A percentile compares a stretch with the other conserved stretches of the same genome.
Conservation (phyloP, 257 asterid species). For the Gentiana dahurica region DNA sequence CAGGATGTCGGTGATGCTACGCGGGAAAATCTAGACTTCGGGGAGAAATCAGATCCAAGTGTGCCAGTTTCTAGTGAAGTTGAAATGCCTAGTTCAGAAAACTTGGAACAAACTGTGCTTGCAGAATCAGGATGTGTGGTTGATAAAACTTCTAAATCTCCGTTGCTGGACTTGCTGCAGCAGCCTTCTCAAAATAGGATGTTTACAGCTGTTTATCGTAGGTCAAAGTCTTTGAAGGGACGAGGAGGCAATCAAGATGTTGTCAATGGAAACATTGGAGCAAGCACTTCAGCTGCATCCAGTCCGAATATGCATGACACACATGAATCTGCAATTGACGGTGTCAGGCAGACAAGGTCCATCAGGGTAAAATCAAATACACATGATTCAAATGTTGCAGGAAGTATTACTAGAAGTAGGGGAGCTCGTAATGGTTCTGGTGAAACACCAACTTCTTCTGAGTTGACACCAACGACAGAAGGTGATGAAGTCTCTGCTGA, state of each 20-base stretch:
- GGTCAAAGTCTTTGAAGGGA: conserved; percentile 51
- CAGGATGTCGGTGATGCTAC: conserved; percentile 17
- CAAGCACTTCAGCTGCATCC: conserved; percentile 51
- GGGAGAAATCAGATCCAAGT: conserved; percentile 22
- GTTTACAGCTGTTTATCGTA: conserved; percentile 71
- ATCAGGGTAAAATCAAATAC: conserved; percentile 43
- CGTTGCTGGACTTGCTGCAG: conserved; percentile 36
- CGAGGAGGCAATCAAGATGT: conserved; percentile 39
- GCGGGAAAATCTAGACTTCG: conserved; percentile 17
- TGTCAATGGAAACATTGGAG: conserved; percentile 31
- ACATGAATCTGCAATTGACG: conserved; percentile 36
- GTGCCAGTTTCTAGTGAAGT: conserved; percentile 18
- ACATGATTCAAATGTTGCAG: conserved; percentile 31
- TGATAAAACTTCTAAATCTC: conserved; percentile 33
- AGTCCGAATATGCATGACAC: conserved; percentile 31
- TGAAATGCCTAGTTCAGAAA: conserved; percentile 19
- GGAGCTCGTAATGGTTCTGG: conserved; percentile 38
- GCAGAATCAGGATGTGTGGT: conserved; percentile 24
- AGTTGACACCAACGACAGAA: conserved; percentile 36
- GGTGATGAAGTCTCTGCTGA: conserved; percentile 42
- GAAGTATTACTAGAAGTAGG: conserved; percentile 24
- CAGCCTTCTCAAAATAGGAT: conserved; percentile 51
- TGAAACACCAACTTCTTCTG: conserved; percentile 34
- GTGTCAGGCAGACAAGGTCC: conserved; percentile 25
- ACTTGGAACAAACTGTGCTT: conserved; percentile 23